Percentiles rank a stretch among this genome's conserved stretches.
Conservation (phyloP, 2,329 filamentous ascomycete species). For the Cercospora beticola region DNA sequence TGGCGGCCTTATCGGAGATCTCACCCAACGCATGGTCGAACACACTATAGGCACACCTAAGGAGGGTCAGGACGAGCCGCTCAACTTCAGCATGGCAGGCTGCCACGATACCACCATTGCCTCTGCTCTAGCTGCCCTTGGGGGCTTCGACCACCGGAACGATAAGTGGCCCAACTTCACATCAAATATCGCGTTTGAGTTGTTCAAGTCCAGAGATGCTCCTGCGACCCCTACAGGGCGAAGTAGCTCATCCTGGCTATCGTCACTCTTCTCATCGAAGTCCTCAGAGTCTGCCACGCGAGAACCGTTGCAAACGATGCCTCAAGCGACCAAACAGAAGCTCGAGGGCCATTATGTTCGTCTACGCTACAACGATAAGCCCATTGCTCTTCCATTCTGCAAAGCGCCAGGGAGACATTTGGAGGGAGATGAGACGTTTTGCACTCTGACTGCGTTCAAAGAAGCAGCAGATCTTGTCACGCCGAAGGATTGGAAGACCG, state of each 20-base stretch:
- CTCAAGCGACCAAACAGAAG: conserved; percentile 56
- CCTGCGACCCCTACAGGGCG: conserved; percentile 21
- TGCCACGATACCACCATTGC: conserved; percentile 95
- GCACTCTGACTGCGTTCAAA: conserved; percentile 91
- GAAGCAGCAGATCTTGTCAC: conserved; percentile 86
- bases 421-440: conserved; percentile 82
- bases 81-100: conserved; percentile 77
- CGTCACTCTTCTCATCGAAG: conserved; percentile 29
- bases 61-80: conserved; percentile 47
- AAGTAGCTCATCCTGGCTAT: conserved; percentile 33
- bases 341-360: conserved; percentile 82
- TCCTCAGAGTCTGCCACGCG: conserved; percentile 41
- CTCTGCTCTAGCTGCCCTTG: conserved; percentile 72
- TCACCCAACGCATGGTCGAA: conserved; percentile 59
- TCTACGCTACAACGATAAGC: conserved; percentile 83
- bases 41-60: conserved; percentile 39
- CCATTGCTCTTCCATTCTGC: conserved; percentile 81
- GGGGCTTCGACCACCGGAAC: conserved; percentile 66
- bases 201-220: conserved; percentile 64
- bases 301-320: conserved; percentile 58
- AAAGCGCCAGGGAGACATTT: conserved; percentile 74
- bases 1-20: conserved; percentile 77
- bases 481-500: conserved; percentile 71
- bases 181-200: conserved; percentile 84
- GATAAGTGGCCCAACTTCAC: conserved; percentile 88